phyloP scores from a whole-genome alignment of 768 basidiomycete species.

The Amanita subjunquillea region DNA sequence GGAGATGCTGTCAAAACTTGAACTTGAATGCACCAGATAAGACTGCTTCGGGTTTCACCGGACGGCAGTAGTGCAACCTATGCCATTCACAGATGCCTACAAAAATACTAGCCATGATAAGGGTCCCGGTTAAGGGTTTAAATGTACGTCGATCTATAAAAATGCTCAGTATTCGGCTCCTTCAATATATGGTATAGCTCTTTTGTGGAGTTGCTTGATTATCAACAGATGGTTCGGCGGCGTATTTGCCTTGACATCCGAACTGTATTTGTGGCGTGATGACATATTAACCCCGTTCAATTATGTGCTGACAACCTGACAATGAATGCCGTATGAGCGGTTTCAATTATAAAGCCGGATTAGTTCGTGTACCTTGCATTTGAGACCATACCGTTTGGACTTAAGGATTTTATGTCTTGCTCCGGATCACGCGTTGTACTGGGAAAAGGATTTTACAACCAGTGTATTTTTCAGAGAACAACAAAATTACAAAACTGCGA shows the following conservation, averaged over 20 bases:
- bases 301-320: neutral
- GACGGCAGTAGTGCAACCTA: too few species aligned
- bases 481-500: neutral
- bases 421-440: neutral
- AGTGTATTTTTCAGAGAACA: neutral
- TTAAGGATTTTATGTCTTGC: neutral
- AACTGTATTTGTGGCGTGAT: neutral
- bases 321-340: neutral
- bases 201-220: neutral
- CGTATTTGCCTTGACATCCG: neutral
- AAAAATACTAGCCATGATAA: too few species aligned
- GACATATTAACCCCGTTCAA: neutral
- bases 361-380: neutral
- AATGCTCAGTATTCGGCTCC: neutral
- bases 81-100: too few species aligned
- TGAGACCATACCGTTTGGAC: neutral
- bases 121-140: too few species aligned
- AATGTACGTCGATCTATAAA: too few species aligned
- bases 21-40: neutral
- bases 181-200: neutral
- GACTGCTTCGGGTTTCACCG: neutral
- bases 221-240: neutral
- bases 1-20: neutral
- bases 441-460: neutral
- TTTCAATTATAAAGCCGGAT: neutral